phyloP scores from a whole-genome alignment of 2,329 filamentous ascomycete genomes.

The Diaporthe caulivora region DNA sequence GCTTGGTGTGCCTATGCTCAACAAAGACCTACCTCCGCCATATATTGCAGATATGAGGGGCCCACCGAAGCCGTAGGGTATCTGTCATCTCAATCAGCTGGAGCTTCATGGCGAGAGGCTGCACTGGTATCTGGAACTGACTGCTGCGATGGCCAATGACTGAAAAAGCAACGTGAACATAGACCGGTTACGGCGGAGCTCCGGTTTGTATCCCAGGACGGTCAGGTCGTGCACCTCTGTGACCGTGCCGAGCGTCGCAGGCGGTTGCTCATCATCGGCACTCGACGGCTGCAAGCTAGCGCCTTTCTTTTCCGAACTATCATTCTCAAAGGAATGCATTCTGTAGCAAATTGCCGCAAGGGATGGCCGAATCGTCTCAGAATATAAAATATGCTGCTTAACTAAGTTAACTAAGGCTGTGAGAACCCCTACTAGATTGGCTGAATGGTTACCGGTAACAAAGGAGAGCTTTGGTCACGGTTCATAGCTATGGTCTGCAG shows the following conservation, averaged over 20 bases:
- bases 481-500: background rate
- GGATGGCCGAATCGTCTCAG: background rate
- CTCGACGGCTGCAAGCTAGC: background rate
- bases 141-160: slow-evolving; percentile 69
- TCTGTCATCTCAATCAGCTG: slow-evolving; percentile 46
- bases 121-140: slow-evolving; percentile 39
- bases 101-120: background rate
- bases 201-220: slow-evolving; percentile 67
- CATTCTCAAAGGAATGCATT: slow-evolving; percentile 31
- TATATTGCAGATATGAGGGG: slow-evolving; percentile 54
- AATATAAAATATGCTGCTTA: background rate
- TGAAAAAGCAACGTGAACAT: slow-evolving; percentile 72
- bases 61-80: slow-evolving; percentile 64
- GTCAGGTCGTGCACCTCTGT: slow-evolving; percentile 49
- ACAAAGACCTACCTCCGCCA: slow-evolving; percentile 49
- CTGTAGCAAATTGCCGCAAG: background rate
- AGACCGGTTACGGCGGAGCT: slow-evolving; percentile 69
- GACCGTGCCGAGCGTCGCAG: slow-evolving; percentile 30
- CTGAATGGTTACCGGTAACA: background rate
- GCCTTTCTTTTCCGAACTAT: slow-evolving; percentile 9
- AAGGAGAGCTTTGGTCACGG: background rate
- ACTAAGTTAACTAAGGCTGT: too few species aligned
- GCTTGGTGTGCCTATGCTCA: background rate
- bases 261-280: slow-evolving; percentile 32
- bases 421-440: too few species aligned